Evolutionary conservation across 1,139 yeast species (phyloP).

Genomic region (Scheffersomyces titani): DNA sequence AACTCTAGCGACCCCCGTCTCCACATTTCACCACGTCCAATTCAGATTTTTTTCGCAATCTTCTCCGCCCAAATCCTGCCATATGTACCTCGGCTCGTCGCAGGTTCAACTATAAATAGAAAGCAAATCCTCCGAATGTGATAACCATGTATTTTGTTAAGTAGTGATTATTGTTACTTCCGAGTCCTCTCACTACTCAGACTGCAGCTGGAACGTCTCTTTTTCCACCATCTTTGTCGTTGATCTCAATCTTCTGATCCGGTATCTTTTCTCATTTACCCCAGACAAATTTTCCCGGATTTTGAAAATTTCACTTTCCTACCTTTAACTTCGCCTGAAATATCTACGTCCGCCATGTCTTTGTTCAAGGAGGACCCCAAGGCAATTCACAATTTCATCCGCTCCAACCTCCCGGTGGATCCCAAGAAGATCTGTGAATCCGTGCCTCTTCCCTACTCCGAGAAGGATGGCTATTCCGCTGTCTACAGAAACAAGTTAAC

Average conservation of each 20-base stretch:
- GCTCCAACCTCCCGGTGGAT: slow-evolving; percentile 13
- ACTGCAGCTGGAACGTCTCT: background rate
- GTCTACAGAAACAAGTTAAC: slow-evolving; percentile 51
- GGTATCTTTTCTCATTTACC: background rate
- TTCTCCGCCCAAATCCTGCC: background rate
- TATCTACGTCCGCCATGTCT: background rate
- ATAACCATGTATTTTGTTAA: too few species aligned
- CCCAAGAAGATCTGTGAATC: slow-evolving; percentile 12
- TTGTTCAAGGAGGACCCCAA: slow-evolving; percentile 7
- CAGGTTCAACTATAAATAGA: background rate
- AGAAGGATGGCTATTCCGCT: slow-evolving; percentile 51
- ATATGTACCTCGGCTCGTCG: background rate
- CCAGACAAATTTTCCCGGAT: background rate
- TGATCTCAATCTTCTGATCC: background rate
- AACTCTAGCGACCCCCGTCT: background rate
- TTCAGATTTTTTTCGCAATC: background rate
- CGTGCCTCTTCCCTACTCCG: slow-evolving; percentile 47
- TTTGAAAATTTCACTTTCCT: background rate
- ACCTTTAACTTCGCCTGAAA: background rate
- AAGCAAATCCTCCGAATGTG: background rate
- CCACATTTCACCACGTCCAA: background rate
- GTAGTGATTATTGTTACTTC: background rate
- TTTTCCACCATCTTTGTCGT: background rate
- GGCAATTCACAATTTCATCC: slow-evolving; percentile 9
- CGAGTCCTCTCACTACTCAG: background rate